Conservation (phyloP, 2,329 filamentous ascomycete species). For the Claviceps citrina region DNA sequence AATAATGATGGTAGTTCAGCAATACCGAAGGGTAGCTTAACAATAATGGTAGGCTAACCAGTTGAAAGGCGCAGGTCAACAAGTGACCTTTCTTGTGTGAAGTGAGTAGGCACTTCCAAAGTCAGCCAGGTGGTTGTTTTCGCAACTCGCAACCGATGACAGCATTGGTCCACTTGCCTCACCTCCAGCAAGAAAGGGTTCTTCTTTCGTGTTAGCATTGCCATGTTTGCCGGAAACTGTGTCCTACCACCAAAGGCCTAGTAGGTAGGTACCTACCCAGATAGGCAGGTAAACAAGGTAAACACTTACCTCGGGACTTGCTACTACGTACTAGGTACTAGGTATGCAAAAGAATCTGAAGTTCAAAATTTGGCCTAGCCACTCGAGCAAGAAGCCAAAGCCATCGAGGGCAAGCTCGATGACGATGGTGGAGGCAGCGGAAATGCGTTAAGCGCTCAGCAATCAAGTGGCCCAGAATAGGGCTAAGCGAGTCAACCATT, state of each 20-base stretch:
- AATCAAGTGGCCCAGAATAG: neutral
- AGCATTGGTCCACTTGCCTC: conserved; percentile 1
- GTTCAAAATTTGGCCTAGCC: neutral
- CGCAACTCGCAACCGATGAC: neutral
- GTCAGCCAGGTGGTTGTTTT: conserved; percentile 2
- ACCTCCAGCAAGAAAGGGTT: neutral
- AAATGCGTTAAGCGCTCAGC: neutral
- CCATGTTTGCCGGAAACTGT: neutral
- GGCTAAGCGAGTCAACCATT: neutral
- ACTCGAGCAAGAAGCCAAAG: neutral
- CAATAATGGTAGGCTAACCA: neutral
- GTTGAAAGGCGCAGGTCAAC: neutral
- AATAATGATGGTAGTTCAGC: too few relatives aligned
- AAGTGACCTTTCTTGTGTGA: neutral
- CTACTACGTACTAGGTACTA: too few relatives aligned
- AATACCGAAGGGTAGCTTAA: neutral
- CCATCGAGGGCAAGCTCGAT: neutral
- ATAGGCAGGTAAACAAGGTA: too few relatives aligned
- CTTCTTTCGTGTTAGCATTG: neutral
- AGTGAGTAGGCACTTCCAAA: neutral
- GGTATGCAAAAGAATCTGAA: neutral
- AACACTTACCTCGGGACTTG: too few relatives aligned
- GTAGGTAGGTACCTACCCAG: too few relatives aligned
- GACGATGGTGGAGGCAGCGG: neutral
- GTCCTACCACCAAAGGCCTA: too few relatives aligned